Evolutionary conservation across 1,139 yeast genomes (phyloP).

Genomic region (Kluyveromyces sp.): DNA sequence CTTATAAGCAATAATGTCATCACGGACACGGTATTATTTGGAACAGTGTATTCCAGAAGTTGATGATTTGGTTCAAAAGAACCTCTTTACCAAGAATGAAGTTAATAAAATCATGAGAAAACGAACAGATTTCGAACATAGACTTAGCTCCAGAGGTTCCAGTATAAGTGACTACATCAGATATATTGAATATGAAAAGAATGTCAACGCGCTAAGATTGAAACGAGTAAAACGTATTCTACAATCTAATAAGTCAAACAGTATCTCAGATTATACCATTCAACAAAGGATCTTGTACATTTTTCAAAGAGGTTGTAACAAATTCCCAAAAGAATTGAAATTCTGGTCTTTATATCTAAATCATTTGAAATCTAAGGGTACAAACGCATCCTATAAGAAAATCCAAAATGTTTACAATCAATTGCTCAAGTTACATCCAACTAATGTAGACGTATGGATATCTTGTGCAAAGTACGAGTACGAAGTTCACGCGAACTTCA

Average conservation of each 20-base stretch:
- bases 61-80: conserved; percentile 76
- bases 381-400: conserved; percentile 65
- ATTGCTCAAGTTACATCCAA: conserved; percentile 81
- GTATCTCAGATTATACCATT: conserved; percentile 84
- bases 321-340: conserved; percentile 68
- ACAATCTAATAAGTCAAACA: conserved; percentile 40
- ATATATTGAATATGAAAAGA: conserved; percentile 75
- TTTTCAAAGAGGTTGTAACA: conserved; percentile 73
- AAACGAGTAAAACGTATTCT: conserved; percentile 63
- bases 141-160: conserved; percentile 79
- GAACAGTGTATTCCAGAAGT: conserved; percentile 89
- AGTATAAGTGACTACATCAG: conserved; percentile 68
- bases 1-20: conserved; percentile 42
- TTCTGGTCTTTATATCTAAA: conserved; percentile 75
- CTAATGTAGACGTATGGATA: conserved; percentile 85
- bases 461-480: conserved; percentile 93
- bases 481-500: conserved; percentile 79
- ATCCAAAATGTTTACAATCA: conserved; percentile 77
- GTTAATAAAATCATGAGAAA: conserved; percentile 81
- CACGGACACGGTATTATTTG: conserved; percentile 66
- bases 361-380: conserved; percentile 50
- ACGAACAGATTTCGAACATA: conserved; percentile 92
- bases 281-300: conserved; percentile 74
- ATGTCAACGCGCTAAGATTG: conserved; percentile 68
- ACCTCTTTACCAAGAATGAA: conserved; percentile 73